phyloP scores from a whole-genome alignment of 2,329 filamentous ascomycete species.

The Trichophyton benhamiae region DNA sequence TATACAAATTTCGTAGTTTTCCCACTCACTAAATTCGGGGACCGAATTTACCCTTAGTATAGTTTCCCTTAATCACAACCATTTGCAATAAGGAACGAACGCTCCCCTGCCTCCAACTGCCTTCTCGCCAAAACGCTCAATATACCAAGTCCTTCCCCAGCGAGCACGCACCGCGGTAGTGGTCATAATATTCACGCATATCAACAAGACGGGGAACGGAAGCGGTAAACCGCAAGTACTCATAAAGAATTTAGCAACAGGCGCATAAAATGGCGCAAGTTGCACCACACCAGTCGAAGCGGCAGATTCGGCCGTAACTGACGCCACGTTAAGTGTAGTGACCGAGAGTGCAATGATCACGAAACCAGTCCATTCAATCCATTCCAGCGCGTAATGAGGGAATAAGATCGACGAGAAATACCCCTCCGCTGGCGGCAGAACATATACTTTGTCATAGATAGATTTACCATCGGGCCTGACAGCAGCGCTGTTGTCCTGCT shows the following conservation, averaged over 20 bases:
- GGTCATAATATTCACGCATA: constrained; percentile 75
- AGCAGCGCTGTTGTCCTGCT: constrained; percentile 36
- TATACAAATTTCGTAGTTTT: background rate
- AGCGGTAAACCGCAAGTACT: constrained; percentile 33
- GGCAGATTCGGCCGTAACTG: background rate
- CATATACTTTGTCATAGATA: constrained; percentile 65
- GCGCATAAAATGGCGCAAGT: constrained; percentile 27
- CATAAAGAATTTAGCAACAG: constrained; percentile 19
- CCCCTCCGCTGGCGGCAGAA: constrained; percentile 67
- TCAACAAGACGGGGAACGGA: constrained; percentile 62
- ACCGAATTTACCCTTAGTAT: too few relatives aligned
- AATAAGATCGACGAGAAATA: constrained; percentile 74
- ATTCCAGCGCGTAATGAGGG: constrained; percentile 92
- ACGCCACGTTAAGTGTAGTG: constrained; percentile 6
- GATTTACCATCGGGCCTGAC: constrained; percentile 15
- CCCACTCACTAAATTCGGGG: background rate
- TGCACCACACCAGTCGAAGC: constrained; percentile 17
- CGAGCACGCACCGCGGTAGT: constrained; percentile 82
- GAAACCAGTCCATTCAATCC: constrained; percentile 90
- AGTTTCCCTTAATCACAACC: constrained; percentile 19
- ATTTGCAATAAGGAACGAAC: constrained; percentile 47
- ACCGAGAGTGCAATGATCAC: constrained; percentile 46
- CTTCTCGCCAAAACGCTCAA: constrained; percentile 73
- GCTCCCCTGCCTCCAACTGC: constrained; percentile 64
- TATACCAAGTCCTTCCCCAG: constrained; percentile 73